Evolutionary conservation across 441 rosid species (phyloP).

Genomic region (Flueggea neowawraea): DNA sequence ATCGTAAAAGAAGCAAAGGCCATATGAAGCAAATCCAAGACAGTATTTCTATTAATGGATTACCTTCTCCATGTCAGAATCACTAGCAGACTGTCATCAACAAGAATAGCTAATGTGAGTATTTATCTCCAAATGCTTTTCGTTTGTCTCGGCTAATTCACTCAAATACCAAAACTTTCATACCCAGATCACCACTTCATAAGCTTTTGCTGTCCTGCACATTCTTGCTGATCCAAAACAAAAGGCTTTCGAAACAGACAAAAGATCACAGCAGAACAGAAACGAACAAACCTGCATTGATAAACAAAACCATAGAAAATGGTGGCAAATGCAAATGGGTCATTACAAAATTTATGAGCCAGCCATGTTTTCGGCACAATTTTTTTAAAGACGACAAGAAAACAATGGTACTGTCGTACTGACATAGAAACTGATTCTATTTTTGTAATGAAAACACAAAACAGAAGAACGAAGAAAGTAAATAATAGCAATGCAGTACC

Average conservation of each 20-base stretch:
- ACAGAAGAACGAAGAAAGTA: background rate
- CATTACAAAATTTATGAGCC: background rate
- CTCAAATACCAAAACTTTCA: background rate
- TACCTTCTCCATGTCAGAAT: no score
- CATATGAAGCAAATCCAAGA: background rate
- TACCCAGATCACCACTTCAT: background rate
- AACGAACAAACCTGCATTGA: slow-evolving; percentile 7
- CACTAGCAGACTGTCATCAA: background rate
- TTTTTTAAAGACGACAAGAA: slow-evolving; percentile 12
- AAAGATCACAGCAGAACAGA: slow-evolving; percentile 1
- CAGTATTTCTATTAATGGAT: no score
- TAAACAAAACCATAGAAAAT: background rate
- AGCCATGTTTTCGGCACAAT: background rate
- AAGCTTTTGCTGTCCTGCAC: background rate
- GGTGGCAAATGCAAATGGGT: background rate
- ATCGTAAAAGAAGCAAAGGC: background rate
- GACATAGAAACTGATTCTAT: slow-evolving; percentile 25
- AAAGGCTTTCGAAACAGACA: slow-evolving; percentile 3
- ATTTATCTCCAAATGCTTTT: background rate
- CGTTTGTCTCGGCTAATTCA: background rate
- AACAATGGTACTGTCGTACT: slow-evolving; percentile 22
- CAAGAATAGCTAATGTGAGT: background rate
- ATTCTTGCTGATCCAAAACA: slow-evolving; percentile 8
- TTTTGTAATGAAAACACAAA: background rate
- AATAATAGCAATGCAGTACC: background rate